A percentile compares a stretch with the other conserved stretches of the same genome.
Conservation (phyloP, 139 green algal genomes). For the Auxenochlorella pyrenoidosa region DNA sequence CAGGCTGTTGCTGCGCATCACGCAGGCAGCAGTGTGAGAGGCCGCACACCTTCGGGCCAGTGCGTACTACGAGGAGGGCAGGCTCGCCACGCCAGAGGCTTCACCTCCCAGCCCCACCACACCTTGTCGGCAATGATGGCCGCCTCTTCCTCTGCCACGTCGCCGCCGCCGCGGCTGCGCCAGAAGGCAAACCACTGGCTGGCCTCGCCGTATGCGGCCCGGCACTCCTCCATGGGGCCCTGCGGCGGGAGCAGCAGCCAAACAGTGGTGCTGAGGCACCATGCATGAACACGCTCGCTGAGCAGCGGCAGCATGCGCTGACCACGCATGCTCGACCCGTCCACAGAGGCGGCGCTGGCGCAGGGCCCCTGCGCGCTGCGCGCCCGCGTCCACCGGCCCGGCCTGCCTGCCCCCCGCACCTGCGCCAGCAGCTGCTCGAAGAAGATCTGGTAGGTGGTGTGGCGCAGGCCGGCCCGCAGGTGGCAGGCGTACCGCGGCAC, state of each 20-base stretch:
- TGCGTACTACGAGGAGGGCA: no score
- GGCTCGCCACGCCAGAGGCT: no score
- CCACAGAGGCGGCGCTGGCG: no score
- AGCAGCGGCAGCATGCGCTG: background rate
- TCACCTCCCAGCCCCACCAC: no score
- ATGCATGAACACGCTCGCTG: background rate
- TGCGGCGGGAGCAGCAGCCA: background rate
- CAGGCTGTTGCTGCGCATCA: no score
- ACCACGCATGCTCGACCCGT: background rate
- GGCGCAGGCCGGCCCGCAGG: constrained; percentile 48
- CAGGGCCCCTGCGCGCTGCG: background rate
- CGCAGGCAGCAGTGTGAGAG: no score
- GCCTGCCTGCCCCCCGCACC: constrained; percentile 8
- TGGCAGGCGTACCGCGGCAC: constrained; percentile 71
- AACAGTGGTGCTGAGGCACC: no score
- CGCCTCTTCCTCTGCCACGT: constrained; percentile 48
- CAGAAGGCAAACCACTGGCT: constrained; percentile 45
- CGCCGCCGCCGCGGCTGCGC: constrained; percentile 19
- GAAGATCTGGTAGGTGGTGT: constrained; percentile 48
- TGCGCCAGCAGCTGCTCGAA: constrained; percentile 45
- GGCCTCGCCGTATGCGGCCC: constrained; percentile 21
- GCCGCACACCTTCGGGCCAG: no score
- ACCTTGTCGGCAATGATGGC: constrained; percentile 41
- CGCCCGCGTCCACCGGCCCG: no score
- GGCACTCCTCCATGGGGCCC: constrained; percentile 40